phyloP scores from a whole-genome alignment of 768 basidiomycete species.

The Podaxis mareebaensis region DNA sequence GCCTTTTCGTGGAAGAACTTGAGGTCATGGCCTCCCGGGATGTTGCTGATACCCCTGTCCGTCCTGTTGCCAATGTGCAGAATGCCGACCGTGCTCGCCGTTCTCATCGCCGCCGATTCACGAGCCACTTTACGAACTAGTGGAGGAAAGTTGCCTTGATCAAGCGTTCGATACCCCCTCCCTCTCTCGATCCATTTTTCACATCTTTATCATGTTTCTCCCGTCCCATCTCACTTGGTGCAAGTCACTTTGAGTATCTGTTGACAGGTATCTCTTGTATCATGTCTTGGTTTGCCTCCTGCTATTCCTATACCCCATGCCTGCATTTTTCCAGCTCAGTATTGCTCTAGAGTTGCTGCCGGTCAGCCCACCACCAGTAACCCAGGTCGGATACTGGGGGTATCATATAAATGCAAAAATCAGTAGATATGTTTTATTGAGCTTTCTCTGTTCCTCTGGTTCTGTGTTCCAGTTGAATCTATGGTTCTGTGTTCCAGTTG shows the following conservation, averaged over 20 bases:
- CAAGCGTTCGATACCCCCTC: not conserved
- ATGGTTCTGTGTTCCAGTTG: not conserved
- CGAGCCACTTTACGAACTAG: not conserved
- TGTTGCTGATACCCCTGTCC: not conserved
- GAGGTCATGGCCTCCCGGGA: not conserved
- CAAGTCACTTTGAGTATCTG: not conserved
- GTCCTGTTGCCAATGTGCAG: not conserved
- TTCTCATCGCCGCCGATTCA: conserved; percentile 10
- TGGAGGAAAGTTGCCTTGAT: not conserved
- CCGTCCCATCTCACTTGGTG: not conserved
- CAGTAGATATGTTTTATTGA: not conserved
- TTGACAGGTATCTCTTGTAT: not conserved
- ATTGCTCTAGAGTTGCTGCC: not conserved
- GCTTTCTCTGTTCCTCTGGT: not conserved
- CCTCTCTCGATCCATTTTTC: not conserved
- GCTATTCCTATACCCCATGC: not conserved
- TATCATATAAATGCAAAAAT: not conserved
- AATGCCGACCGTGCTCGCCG: not conserved
- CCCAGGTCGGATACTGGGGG: conserved; percentile 3
- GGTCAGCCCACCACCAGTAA: not conserved
- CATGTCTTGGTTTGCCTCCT: not conserved
- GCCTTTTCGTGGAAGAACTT: not conserved
- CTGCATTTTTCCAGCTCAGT: not conserved
- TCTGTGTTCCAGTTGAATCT: not conserved
- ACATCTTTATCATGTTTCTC: not conserved